Evolutionary conservation across 1,284 basidiomycete species (phyloP).

Genomic region (Austropuccinia psidii): DNA sequence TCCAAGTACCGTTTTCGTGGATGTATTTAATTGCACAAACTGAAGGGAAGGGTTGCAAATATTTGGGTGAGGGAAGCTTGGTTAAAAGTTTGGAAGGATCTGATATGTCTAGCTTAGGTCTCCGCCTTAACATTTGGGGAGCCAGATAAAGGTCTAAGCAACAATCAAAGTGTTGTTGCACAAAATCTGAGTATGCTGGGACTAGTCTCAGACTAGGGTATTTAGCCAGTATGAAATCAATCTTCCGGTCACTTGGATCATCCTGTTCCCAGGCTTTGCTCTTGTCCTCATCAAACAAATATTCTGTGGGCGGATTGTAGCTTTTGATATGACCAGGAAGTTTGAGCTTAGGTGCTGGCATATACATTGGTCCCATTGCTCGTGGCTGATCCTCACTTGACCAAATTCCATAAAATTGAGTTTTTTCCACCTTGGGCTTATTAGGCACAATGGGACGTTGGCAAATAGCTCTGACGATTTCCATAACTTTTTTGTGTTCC

Average conservation of each 20-base stretch:
- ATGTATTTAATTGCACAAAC: slow-evolving; percentile 66
- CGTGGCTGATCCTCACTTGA: slow-evolving; percentile 52
- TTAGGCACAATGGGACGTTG: slow-evolving; percentile 86
- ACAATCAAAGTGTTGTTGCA: slow-evolving; percentile 87
- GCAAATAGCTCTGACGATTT: slow-evolving; percentile 96
- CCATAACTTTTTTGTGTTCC: slow-evolving; percentile 99
- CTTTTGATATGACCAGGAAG: slow-evolving; percentile 89
- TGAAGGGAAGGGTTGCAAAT: slow-evolving; percentile 88
- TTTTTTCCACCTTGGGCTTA: slow-evolving; percentile 68
- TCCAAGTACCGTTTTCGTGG: slow-evolving; percentile 60
- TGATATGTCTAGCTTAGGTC: slow-evolving; percentile 65
- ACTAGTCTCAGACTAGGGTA: slow-evolving; percentile 77
- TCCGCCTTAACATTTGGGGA: slow-evolving; percentile 66
- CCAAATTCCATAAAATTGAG: slow-evolving; percentile 85
- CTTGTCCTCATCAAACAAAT: slow-evolving; percentile 83
- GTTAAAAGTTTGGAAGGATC: slow-evolving; percentile 78
- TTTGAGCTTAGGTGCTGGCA: slow-evolving; percentile 84
- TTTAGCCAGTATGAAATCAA: slow-evolving; percentile 82
- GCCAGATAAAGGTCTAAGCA: slow-evolving; percentile 96
- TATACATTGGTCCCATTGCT: slow-evolving; percentile 52
- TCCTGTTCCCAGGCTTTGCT: slow-evolving; percentile 71
- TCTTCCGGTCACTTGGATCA: slow-evolving; percentile 85
- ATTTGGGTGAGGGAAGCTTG: slow-evolving; percentile 87
- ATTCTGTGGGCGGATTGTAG: slow-evolving; percentile 97
- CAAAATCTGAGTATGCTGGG: slow-evolving; percentile 82